phyloP scores from a whole-genome alignment of 768 basidiomycete species.

The Phlebiopsis flavidoalba region DNA sequence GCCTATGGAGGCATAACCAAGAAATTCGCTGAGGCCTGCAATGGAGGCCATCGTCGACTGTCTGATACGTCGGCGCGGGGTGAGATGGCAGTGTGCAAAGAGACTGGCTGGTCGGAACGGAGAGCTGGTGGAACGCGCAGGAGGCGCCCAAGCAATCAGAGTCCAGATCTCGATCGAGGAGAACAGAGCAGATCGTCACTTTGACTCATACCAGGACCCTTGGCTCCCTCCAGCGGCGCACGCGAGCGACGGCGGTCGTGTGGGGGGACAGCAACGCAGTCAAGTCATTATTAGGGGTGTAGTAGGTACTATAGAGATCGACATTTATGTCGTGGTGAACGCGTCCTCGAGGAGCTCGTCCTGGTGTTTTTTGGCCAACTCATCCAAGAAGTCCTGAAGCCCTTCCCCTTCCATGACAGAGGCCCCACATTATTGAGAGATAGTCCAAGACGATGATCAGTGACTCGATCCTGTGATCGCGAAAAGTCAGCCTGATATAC shows the following conservation, averaged over 20 bases:
- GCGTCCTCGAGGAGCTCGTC: slow-evolving; percentile 23
- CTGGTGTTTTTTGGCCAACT: slow-evolving; percentile 37
- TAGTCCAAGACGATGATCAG: slow-evolving; percentile 85
- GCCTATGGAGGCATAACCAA: slow-evolving; percentile 67
- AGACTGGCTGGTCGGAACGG: neutral
- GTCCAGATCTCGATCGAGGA: slow-evolving; percentile 1
- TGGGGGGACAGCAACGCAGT: neutral
- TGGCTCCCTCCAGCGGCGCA: neutral
- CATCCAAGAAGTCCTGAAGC: slow-evolving; percentile 51
- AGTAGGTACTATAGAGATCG: neutral
- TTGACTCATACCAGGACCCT: neutral
- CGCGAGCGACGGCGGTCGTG: neutral
- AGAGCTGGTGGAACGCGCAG: neutral
- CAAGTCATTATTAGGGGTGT: neutral
- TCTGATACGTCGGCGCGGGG: slow-evolving; percentile 11
- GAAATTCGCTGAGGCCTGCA: slow-evolving; percentile 47
- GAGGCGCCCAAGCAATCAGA: neutral
- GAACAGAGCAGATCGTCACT: neutral
- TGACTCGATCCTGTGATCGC: slow-evolving; percentile 70
- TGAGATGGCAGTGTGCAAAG: slow-evolving; percentile 5
- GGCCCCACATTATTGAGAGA: slow-evolving; percentile 62
- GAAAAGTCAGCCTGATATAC: neutral
- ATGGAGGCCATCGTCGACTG: slow-evolving; percentile 20
- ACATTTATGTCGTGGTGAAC: neutral
- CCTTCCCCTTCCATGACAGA: slow-evolving; percentile 66